A percentile compares a stretch with the other conserved stretches of the same genome.
Conservation (phyloP, 441 rosid genomes). For the Flueggea neowawraea region DNA sequence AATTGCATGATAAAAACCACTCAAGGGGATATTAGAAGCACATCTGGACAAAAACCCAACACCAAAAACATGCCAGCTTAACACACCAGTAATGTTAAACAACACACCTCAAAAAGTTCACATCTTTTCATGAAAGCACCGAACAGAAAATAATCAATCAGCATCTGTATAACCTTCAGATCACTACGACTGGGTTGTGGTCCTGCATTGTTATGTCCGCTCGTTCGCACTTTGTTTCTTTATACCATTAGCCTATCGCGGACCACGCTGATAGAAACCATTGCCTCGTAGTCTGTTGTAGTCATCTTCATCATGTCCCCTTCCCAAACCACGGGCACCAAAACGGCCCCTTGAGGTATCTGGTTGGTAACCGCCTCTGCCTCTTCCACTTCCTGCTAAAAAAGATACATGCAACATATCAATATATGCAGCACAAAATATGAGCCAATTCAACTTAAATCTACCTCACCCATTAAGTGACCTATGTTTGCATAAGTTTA, state of each 20-base stretch:
- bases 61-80: constrained; percentile 13
- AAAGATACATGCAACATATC: constrained; percentile 10
- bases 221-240: no score
- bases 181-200: constrained; percentile 1
- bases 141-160: constrained; percentile 18
- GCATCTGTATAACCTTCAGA: constrained; percentile 15
- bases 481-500: background rate
- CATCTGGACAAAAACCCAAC: constrained; percentile 7
- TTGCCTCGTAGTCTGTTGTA: constrained; percentile 69
- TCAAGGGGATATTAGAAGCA: constrained; percentile 26
- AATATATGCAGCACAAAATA: background rate
- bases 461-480: background rate
- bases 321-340: constrained; percentile 59
- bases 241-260: constrained; percentile 26
- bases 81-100: constrained; percentile 22
- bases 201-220: no score
- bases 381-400: constrained; percentile 75
- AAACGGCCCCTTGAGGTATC: constrained; percentile 75
- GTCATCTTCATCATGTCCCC: constrained; percentile 73
- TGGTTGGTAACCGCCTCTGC: constrained; percentile 66
- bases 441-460: background rate
- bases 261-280: constrained; percentile 64
- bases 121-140: constrained; percentile 14
- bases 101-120: constrained; percentile 39
- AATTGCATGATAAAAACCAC: constrained; percentile 46